Evolutionary conservation across 2,329 filamentous ascomycete species (phyloP), one percentile per base, ranked within the genome.

Genomic region (Cytospora chrysosperma): DNA sequence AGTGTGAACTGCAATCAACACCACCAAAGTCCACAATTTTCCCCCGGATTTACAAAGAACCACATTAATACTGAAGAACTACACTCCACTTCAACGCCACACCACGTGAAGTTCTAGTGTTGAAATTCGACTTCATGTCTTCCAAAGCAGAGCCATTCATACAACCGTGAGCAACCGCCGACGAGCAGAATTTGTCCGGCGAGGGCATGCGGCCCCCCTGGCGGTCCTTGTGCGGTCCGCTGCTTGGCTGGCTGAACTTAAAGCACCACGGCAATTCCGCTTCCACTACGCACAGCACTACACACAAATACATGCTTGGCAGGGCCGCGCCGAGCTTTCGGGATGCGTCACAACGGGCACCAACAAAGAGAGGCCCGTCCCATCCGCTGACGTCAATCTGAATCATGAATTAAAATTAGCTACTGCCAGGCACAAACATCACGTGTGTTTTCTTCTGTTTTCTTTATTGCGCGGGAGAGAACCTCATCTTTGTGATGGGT

Each of bases 11-110:
- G n/a, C n/a, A n/a, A n/a, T n/a, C n/a, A 47, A 47, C 40, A 24
- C 40, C 27, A 13, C 9, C 10, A 19, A 62, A 40, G 19, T 40
- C n/a, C 51, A 34, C 40, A n/a, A 51, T 32, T 57, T 40, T 30
- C 28, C 24, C 47, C 59, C 40, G 53, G 40, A 43, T 43, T 60
- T 54, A 51, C 58, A 26, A 54, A 62, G 62, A 55, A 65, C 63
- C 59, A 53, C 59, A 63, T 51, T 62, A n/a, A n/a, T n/a, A n/a
- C 57, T 50, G 47, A n/a, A n/a, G 63, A 51, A 54, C 63, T 61
- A 57, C 52, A 56, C 49, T 57, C 49, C 26, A 40, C 15, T 49
- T 40, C 50, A 28, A 54, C 50, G 34, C 55, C 61, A 63, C 61
- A 49, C 55, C 64, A 63, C 61, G 59, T 61, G 59, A 51, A 27